Evolutionary conservation across 2,329 filamentous ascomycete genomes (phyloP).

Genomic region (Fusarium verrucosum): DNA sequence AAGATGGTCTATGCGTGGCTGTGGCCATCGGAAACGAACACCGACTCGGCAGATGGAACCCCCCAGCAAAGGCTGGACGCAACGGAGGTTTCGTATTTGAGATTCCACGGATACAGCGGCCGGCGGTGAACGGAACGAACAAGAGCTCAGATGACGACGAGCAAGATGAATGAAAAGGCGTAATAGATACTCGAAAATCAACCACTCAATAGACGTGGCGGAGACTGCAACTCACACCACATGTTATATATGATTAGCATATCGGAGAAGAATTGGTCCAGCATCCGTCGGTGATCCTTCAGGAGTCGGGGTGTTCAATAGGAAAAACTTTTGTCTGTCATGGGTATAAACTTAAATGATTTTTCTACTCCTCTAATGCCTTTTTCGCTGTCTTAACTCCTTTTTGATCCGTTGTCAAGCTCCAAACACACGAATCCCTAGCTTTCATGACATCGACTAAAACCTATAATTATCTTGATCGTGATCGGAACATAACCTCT

Average conservation of each 20-base stretch:
- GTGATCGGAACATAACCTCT: neutral
- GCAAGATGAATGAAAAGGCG: slow-evolving; percentile 40
- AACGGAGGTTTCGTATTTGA: slow-evolving; percentile 93
- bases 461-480: neutral
- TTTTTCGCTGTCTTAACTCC: neutral
- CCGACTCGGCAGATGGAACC: slow-evolving; percentile 84
- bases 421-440: neutral
- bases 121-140: slow-evolving; percentile 48
- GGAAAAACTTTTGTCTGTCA: slow-evolving; percentile 14
- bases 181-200: slow-evolving; percentile 34
- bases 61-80: slow-evolving; percentile 64
- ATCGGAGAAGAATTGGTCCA: slow-evolving; percentile 3
- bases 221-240: slow-evolving; percentile 25
- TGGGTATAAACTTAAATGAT: slow-evolving; percentile 30
- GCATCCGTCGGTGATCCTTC: slow-evolving; percentile 6
- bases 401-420: slow-evolving; percentile 2
- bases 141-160: slow-evolving; percentile 38
- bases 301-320: slow-evolving; percentile 23
- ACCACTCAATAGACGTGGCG: slow-evolving; percentile 40
- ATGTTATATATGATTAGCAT: slow-evolving; percentile 27
- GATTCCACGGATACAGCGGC: slow-evolving; percentile 63
- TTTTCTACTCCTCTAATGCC: slow-evolving; percentile 21
- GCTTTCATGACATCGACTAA: neutral
- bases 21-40: slow-evolving; percentile 89
- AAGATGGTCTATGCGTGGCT: slow-evolving; percentile 81